A percentile compares a stretch with the other conserved stretches of the same genome.
phyloP scores from a whole-genome alignment of 2,329 filamentous ascomycete genomes.

The Fusarium sterilihyphosum region DNA sequence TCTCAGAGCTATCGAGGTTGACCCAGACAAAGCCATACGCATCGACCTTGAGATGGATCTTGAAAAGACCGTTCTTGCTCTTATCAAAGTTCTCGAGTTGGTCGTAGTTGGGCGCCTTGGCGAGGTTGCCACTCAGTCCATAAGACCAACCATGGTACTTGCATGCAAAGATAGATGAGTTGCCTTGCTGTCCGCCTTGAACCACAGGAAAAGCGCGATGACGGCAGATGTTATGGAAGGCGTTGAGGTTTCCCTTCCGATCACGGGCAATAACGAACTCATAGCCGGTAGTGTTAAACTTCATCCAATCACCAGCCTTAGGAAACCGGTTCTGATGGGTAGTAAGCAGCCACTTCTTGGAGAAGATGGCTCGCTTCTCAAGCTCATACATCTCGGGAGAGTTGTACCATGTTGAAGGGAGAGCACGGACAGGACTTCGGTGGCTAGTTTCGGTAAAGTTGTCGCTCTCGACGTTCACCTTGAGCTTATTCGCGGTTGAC shows the following conservation, averaged over 20 bases:
- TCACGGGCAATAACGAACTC: conserved; percentile 58
- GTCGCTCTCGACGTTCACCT: conserved; percentile 18
- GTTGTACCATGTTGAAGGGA: conserved; percentile 63
- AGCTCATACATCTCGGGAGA: conserved; percentile 64
- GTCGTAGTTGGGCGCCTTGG: conserved; percentile 66
- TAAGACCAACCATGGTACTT: conserved; percentile 72
- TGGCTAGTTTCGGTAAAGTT: conserved; percentile 24
- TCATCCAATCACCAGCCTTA: conserved; percentile 65
- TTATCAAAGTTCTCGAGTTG: conserved; percentile 65
- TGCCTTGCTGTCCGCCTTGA: conserved; percentile 54
- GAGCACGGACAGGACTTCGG: conserved; percentile 43
- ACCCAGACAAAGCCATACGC: conserved; percentile 66
- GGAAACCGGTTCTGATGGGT: conserved; percentile 61
- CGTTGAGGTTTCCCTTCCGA: conserved; percentile 58
- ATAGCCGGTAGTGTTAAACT: conserved; percentile 64
- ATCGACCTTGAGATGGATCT: conserved; percentile 63
- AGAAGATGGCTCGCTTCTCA: conserved; percentile 66
- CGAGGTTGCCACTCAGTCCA: conserved; percentile 64
- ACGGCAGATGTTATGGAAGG: conserved; percentile 71
- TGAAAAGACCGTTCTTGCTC: conserved; percentile 63
- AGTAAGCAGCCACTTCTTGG: conserved; percentile 63
- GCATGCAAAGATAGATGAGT: conserved; percentile 64
- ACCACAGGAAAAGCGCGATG: conserved; percentile 69
- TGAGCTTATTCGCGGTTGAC: conserved; percentile 12
- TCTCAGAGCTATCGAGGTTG: conserved; percentile 60